These are phyloP conservation scores for Podospora fimiseda DNA, from an alignment of 495 filamentous ascomycete genomes.

Conservation along the genomic window DNA sequence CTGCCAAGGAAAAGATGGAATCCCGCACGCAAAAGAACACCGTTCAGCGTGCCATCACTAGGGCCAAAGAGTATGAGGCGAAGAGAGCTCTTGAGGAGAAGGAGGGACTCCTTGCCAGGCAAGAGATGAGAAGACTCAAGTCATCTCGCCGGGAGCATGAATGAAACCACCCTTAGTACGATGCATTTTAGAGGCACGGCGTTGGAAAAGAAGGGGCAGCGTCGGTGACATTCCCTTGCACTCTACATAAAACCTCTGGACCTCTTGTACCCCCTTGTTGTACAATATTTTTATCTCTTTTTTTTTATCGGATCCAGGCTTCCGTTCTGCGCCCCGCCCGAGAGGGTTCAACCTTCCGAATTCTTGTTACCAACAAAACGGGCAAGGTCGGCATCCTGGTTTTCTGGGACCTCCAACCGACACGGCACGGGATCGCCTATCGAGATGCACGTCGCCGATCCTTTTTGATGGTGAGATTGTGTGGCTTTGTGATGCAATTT, in stretches of 20 bases:
- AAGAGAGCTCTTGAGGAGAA: slow-evolving; percentile 40
- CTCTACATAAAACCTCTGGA: slow-evolving; percentile 7
- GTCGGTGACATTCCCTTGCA: background rate
- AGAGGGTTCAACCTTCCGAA: background rate
- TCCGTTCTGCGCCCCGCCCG: background rate
- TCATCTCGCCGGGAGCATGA: slow-evolving; percentile 5
- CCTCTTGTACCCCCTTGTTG: no score
- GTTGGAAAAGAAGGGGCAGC: background rate
- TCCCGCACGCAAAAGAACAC: slow-evolving; percentile 19
- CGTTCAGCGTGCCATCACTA: slow-evolving; percentile 16
- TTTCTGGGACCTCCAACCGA: background rate
- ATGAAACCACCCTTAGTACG: background rate
- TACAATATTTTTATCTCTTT: background rate
- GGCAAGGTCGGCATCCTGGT: background rate
- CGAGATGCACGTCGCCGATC: slow-evolving; percentile 8
- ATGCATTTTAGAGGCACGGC: slow-evolving; percentile 3
- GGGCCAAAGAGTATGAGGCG: slow-evolving; percentile 41
- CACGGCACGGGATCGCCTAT: background rate
- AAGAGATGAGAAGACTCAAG: slow-evolving; percentile 20
- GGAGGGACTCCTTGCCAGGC: slow-evolving; percentile 28
- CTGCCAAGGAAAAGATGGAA: slow-evolving; percentile 33
- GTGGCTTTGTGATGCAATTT: slow-evolving; percentile 20
- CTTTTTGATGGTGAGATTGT: slow-evolving; percentile 15
- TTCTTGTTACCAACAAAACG: background rate
- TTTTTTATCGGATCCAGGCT: background rate